Base-by-base conservation (phyloP, 129 eudicot genomes). In the Flaveria trinervia region DNA sequence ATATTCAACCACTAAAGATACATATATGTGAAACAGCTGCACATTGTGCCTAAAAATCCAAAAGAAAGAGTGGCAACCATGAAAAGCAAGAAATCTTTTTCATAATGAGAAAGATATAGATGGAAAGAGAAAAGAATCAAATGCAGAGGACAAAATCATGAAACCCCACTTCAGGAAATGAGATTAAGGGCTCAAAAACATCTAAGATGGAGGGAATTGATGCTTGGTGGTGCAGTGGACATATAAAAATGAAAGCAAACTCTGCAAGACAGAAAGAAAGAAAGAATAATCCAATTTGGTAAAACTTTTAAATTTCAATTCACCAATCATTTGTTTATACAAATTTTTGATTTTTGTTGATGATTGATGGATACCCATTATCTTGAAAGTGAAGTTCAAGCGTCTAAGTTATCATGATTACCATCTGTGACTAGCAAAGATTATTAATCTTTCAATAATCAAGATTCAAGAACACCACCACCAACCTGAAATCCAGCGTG, bases 331-430 rank as follows among this genome's bases (percentile, higher is more conserved):
- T 90, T 88, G 81, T 82, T 83, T 87, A 77, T 73, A 85, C 49
- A 83, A 50, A 73, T 83, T 77, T 67, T 25, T 36, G 12, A 45
- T 8, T 45, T 11, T 45, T 18, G 55, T 62, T 75, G 84, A 70
- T 81, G 88, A 83, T 83, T 89, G 89, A 89, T 89, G 83, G 91
- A 87, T 89, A 76, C 90, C 92, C 90, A 83, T 85, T 87, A 90
- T 65, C 87, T 85, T 77, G 64, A 88, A 79, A 78, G 85, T 77
- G 82, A 80, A 82, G 80, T 66, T 82, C 22, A 73, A 73, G 59
- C 76, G 85, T 85, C 83, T 81, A 88, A 79, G 23, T 33, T 72
- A 71, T 65, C 59, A 85, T 88, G 61, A 84, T 79, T 81, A 69
- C 67, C 46, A 49, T 49, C 0, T 26, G 64, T 70, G 71, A 69